A percentile compares a stretch with the other conserved stretches of the same genome.
Evolutionary conservation across 352 stramenopile species (phyloP).

Genomic region (Globisporangium nagaii): DNA sequence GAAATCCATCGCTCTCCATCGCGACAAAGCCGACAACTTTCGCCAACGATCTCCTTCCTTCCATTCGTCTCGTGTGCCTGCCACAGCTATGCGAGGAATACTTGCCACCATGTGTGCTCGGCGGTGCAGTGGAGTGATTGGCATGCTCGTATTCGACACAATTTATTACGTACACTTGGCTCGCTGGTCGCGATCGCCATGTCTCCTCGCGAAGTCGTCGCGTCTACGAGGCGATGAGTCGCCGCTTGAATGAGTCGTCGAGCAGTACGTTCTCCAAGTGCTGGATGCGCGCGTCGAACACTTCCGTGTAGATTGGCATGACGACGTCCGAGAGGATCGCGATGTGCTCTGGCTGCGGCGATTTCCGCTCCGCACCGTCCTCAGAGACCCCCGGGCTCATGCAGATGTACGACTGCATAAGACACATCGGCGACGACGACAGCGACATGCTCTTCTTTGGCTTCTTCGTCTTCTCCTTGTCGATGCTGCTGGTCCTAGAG

Average conservation of each 20-base stretch:
- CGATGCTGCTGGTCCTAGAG: neutral
- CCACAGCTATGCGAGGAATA: too few species aligned
- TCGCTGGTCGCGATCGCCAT: too few species aligned
- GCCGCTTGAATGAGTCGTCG: conserved; percentile 1
- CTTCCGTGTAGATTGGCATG: conserved; percentile 4
- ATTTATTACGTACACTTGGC: too few species aligned
- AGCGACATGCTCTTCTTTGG: neutral
- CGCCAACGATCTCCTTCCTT: too few species aligned
- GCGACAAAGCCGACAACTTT: too few species aligned
- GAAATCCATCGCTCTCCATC: too few species aligned
- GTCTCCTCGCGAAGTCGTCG: too few species aligned
- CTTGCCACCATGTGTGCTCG: too few species aligned
- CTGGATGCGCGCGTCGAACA: conserved; percentile 8
- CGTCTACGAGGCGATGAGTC: neutral
- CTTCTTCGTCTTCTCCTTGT: neutral
- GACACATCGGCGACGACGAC: neutral
- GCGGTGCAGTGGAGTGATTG: too few species aligned
- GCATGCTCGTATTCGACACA: too few species aligned
- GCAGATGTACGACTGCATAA: conserved; percentile 9
- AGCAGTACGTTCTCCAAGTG: conserved; percentile 14
- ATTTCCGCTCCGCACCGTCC: neutral
- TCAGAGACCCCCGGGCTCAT: neutral
- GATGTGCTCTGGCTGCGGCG: neutral
- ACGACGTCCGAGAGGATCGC: conserved; percentile 10
- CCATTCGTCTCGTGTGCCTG: too few species aligned